Evolutionary conservation across 202 grass and related monocot genomes (phyloP), one percentile per base, ranked within the genome.

Genomic region (Digitaria exilis): DNA sequence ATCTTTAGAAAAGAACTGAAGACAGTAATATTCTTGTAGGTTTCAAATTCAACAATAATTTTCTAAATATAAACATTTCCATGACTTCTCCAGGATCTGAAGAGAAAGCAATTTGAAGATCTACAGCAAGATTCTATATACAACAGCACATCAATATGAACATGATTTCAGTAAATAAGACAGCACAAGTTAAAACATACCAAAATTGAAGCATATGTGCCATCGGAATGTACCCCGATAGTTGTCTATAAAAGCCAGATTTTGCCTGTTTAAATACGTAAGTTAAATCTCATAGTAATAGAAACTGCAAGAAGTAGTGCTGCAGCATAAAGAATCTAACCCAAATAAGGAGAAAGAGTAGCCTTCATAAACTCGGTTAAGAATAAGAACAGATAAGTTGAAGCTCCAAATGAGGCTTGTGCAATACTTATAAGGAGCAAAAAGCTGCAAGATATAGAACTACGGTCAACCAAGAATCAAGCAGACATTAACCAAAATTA

Each of bases 141-240:
- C 29, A 73, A 57, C 45, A 75, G 65, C 4, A 84, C 13, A 55
- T n/a, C 19, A 64, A 43, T 31, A 45, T 75, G 77, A 39, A 74
- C 7, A 80, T 39, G 4, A 42, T 69, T 75, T 22, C 14, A 35
- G 66, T 71, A 49, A 62, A 73, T 52, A 49, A 69, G 32, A 61
- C n/a, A 58, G 16, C 10, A 45, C 6, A 32, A 62, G 62, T 57
- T 59, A 34, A 78, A 72, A 30, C 55, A 43, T 95, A 98, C 96
- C 92, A 76, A 98, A 92, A 84, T 98, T 98, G 82, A 98, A 98
- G 85, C 92, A 98, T 80, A 98, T 98, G 80, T 95, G 96, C 96
- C 96, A 98, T 55, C 96, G 90, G 87, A 98, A 98, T 83, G 90
- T 91, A 77, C 96, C 96, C 57, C 92, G 80, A 48, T 92, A 93